phyloP scores from a whole-genome alignment of 352 stramenopile species.

The Pythium rishiriense region DNA sequence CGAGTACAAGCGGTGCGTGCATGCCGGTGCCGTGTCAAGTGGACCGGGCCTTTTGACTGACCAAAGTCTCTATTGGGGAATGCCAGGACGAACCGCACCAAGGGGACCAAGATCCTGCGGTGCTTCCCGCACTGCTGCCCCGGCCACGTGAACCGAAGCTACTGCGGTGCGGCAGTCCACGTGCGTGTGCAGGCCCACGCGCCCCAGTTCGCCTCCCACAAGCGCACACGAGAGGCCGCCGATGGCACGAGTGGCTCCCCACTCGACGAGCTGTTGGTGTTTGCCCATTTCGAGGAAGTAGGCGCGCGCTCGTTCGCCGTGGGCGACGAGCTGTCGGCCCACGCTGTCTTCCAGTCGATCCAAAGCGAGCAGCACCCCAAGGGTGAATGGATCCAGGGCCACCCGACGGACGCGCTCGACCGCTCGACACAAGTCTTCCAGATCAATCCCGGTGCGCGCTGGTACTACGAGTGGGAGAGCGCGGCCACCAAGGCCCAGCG shows the following conservation, averaged over 20 bases:
- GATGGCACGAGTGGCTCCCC: too few species aligned
- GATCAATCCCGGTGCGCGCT: constrained; percentile 55
- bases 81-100: constrained; percentile 48
- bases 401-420: constrained; percentile 21
- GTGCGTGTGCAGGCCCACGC: constrained; percentile 34
- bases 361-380: constrained; percentile 65
- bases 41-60: constrained; percentile 7
- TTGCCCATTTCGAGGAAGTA: constrained; percentile 56
- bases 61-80: neutral
- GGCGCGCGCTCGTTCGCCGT: constrained; percentile 24
- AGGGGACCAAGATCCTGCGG: constrained; percentile 63
- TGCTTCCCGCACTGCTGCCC: constrained; percentile 78
- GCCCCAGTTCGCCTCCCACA: neutral
- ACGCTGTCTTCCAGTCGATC: constrained; percentile 36
- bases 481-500: constrained; percentile 60
- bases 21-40: neutral
- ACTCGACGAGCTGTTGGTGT: constrained; percentile 33
- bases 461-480: constrained; percentile 79
- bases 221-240: too few species aligned
- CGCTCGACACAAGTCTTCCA: constrained; percentile 40
- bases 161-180: constrained; percentile 58
- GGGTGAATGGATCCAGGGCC: constrained; percentile 62
- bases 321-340: constrained; percentile 24
- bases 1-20: constrained; percentile 65
- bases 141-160: constrained; percentile 63